These are phyloP conservation scores for Russula olivacea DNA, from an alignment of 768 basidiomycete species.

Conservation along the genomic window DNA sequence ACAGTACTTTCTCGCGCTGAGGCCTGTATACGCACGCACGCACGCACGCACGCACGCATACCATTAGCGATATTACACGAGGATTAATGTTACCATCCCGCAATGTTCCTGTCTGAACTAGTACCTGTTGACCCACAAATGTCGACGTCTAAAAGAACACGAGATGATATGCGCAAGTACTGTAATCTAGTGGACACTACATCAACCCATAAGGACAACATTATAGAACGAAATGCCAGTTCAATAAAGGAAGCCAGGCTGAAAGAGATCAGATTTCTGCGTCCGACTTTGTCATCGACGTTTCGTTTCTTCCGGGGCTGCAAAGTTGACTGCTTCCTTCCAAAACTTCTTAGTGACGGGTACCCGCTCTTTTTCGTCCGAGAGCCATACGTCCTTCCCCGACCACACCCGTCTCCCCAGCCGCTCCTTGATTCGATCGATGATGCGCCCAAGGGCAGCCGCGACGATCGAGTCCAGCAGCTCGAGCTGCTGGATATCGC, in stretches of 20 bases:
- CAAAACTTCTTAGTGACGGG: conserved; percentile 43
- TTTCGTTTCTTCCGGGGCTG: background rate
- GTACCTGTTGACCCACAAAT: background rate
- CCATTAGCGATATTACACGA: background rate
- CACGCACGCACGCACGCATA: background rate
- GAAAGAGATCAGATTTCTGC: background rate
- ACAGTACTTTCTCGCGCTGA: background rate
- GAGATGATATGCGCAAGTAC: background rate
- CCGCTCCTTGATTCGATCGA: conserved; percentile 63
- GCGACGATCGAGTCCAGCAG: conserved; percentile 39
- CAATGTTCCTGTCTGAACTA: background rate
- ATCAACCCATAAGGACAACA: conserved; percentile 5
- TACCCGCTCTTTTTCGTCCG: conserved; percentile 30
- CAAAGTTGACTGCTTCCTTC: conserved; percentile 46
- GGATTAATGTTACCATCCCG: background rate
- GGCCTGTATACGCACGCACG: background rate
- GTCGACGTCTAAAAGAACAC: background rate
- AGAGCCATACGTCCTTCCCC: conserved; percentile 51
- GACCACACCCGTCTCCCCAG: conserved; percentile 75
- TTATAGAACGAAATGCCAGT: background rate
- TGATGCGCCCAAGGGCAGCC: conserved; percentile 44
- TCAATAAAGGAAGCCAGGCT: background rate
- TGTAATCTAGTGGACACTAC: background rate
- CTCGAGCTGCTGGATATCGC: conserved; percentile 48
- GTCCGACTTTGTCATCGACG: background rate